phyloP scores from a whole-genome alignment of 495 filamentous ascomycete species.

The Penicillium simplicissimum region DNA sequence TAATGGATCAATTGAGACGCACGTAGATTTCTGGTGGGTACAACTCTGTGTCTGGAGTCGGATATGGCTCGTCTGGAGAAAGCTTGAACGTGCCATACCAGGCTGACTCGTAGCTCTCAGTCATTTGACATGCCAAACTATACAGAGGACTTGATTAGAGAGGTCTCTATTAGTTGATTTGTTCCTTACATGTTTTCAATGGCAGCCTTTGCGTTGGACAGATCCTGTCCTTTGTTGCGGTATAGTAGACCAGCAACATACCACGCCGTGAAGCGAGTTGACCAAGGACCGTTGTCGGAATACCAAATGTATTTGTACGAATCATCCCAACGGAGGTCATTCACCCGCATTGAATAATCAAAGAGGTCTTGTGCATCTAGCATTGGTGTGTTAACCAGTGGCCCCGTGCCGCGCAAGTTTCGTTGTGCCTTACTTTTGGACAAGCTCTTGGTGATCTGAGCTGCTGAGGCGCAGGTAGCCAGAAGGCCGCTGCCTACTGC shows the following conservation, averaged over 20 bases:
- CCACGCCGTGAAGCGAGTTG: slow-evolving; percentile 35
- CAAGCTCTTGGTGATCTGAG: slow-evolving; percentile 17
- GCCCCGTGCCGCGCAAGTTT: too few species aligned
- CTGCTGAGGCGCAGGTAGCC: slow-evolving; percentile 10
- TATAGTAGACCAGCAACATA: slow-evolving; percentile 31
- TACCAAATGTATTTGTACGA: slow-evolving; percentile 34
- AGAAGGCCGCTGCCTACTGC: background rate
- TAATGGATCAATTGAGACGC: background rate
- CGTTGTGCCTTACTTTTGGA: slow-evolving; percentile 5
- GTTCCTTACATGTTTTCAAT: slow-evolving; percentile 26
- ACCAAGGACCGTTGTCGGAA: slow-evolving; percentile 32
- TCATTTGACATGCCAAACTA: slow-evolving; percentile 26
- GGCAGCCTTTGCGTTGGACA: slow-evolving; percentile 31
- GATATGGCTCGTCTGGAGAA: slow-evolving; percentile 32
- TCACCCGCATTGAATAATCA: slow-evolving; percentile 32
- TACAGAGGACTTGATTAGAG: background rate
- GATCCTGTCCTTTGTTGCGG: slow-evolving; percentile 29
- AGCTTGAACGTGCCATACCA: slow-evolving; percentile 36
- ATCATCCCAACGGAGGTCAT: slow-evolving; percentile 31
- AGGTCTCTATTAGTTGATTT: too few species aligned
- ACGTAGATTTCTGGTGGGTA: slow-evolving; percentile 34
- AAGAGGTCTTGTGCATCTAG: slow-evolving; percentile 32
- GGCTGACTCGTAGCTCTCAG: slow-evolving; percentile 23
- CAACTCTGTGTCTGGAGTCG: slow-evolving; percentile 28
- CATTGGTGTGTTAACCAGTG: too few species aligned